Percentiles rank a stretch among this genome's conserved stretches.
Conservation (phyloP, 306 rosid species). For the Medicago ruthenica region DNA sequence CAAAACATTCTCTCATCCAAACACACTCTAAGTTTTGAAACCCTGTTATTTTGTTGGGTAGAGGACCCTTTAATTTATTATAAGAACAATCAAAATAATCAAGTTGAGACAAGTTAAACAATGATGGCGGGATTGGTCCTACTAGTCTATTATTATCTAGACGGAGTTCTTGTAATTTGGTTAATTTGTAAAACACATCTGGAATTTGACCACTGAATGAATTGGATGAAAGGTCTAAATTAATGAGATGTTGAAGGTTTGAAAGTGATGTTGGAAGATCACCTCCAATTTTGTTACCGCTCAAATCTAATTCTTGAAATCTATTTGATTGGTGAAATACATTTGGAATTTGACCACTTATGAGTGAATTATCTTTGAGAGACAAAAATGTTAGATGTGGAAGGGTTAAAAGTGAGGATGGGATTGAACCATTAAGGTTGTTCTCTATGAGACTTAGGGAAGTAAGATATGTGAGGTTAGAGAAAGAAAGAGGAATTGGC, state of each 20-base stretch:
- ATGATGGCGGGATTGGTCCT: background rate
- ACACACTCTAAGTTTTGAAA: background rate
- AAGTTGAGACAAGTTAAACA: background rate
- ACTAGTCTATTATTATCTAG: background rate
- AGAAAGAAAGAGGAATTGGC: background rate
- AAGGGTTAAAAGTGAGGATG: background rate
- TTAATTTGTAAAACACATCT: too few relatives aligned
- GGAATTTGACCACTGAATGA: background rate
- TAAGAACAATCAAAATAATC: background rate
- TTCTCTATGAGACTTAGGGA: background rate
- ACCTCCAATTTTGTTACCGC: background rate
- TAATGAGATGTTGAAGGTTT: background rate
- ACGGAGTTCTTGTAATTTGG: background rate
- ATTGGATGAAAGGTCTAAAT: background rate
- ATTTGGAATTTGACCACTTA: background rate
- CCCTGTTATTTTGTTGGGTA: background rate
- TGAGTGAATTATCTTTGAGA: background rate
- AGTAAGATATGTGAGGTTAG: background rate
- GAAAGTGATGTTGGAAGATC: background rate
- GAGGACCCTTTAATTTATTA: constrained; percentile 1
- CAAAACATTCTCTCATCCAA: too few relatives aligned
- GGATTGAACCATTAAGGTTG: background rate
- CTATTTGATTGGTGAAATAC: background rate
- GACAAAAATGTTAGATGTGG: background rate
- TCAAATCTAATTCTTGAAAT: background rate